A percentile compares a stretch with the other conserved stretches of the same genome.
These are phyloP conservation scores for Suhomyces yuchorum DNA, from an alignment of 1,139 yeast species.

Conservation along the genomic window DNA sequence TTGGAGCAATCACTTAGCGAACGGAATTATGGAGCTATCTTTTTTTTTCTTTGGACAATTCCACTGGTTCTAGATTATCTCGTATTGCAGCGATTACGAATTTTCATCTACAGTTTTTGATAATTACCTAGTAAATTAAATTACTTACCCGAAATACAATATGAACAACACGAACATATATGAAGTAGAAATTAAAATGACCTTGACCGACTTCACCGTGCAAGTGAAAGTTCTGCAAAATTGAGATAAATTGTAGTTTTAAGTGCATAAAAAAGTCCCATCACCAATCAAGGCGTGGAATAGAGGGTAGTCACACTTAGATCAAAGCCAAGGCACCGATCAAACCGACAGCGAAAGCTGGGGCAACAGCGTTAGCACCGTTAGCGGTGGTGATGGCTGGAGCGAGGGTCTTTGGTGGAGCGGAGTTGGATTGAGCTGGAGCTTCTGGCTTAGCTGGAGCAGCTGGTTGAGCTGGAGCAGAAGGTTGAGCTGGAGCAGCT, in stretches of 20 bases:
- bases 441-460: slow-evolving; percentile 8
- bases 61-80: neutral
- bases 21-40: neutral
- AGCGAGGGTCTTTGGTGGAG: slow-evolving; percentile 14
- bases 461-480: slow-evolving; percentile 13
- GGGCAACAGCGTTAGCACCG: slow-evolving; percentile 16
- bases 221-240: slow-evolving; percentile 4
- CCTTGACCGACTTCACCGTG: slow-evolving; percentile 10
- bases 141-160: slow-evolving; percentile 15
- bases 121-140: slow-evolving; percentile 9
- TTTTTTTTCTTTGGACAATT: neutral
- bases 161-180: slow-evolving; percentile 8
- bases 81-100: neutral
- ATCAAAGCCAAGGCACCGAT: slow-evolving; percentile 22
- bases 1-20: neutral
- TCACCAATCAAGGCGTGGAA: neutral
- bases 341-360: slow-evolving; percentile 21
- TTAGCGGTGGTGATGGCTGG: slow-evolving; percentile 8
- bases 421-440: slow-evolving; percentile 9
- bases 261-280: neutral
- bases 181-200: slow-evolving; percentile 11
- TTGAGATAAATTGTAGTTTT: slow-evolving; percentile 3
- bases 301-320: slow-evolving; percentile 11
- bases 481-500: slow-evolving; percentile 6
- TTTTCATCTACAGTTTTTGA: neutral